Conservation (phyloP, 495 filamentous ascomycete species). For the Aspergillus nidulans region DNA sequence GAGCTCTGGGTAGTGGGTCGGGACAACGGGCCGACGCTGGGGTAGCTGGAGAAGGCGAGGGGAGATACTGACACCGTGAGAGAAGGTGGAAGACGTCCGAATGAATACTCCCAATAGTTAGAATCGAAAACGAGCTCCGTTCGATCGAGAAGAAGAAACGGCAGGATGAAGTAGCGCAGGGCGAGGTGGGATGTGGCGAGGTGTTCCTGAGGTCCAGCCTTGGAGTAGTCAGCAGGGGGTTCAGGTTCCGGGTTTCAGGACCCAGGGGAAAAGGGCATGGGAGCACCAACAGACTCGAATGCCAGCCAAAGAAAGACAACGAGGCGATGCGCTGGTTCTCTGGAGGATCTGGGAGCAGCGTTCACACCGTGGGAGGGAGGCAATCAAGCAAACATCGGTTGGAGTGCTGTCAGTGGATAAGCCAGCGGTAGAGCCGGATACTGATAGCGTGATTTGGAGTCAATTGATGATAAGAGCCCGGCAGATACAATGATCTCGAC, state of each 20-base stretch:
- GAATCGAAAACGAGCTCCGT: neutral
- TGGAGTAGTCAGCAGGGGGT: conserved; percentile 21
- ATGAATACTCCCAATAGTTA: neutral
- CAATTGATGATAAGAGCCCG: conserved; percentile 32
- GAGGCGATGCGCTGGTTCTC: conserved; percentile 9
- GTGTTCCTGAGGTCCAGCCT: conserved; percentile 20
- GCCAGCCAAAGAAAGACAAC: neutral
- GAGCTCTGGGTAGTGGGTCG: neutral
- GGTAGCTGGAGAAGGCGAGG: neutral
- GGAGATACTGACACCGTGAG: neutral
- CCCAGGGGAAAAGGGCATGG: conserved; percentile 5
- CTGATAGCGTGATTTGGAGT: conserved; percentile 12
- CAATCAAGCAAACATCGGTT: conserved; percentile 3
- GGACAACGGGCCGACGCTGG: neutral
- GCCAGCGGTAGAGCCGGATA: conserved; percentile 36
- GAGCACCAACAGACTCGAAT: neutral
- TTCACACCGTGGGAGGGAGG: conserved; percentile 8
- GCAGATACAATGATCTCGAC: conserved; percentile 1
- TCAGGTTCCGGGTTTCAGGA: conserved; percentile 6
- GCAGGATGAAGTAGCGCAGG: neutral
- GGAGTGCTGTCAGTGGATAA: conserved; percentile 15
- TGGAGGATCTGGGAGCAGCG: conserved; percentile 6
- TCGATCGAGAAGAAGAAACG: neutral
- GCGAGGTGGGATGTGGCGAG: conserved; percentile 16
- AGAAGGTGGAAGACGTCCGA: neutral